Percentiles rank a stretch among this genome's conserved stretches.
Conservation (phyloP, 2,329 filamentous ascomycete species). For the Fusarium marasasianum region DNA sequence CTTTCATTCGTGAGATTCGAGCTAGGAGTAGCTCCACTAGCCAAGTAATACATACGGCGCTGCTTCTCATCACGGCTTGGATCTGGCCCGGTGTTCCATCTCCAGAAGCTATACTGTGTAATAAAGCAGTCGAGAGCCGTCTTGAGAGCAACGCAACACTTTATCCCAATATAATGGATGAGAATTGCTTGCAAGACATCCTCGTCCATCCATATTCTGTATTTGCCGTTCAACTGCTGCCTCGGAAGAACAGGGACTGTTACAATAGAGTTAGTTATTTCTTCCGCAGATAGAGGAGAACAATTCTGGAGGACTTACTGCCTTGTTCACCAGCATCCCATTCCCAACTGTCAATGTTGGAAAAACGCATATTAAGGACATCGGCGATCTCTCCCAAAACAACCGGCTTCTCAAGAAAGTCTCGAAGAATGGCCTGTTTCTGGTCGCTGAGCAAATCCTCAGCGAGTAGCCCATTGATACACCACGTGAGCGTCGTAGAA, state of each 20-base stretch:
- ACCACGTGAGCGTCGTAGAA: neutral
- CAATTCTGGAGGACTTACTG: neutral
- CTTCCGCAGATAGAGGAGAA: neutral
- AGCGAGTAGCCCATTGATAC: neutral
- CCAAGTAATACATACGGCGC: neutral
- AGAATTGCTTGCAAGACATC: neutral
- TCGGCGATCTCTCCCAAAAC: neutral
- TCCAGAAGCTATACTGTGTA: neutral
- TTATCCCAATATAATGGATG: neutral
- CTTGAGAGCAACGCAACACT: neutral
- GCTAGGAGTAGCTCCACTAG: neutral
- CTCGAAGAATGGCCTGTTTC: conserved; percentile 1
- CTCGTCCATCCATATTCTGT: conserved; percentile 2
- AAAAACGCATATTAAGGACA: neutral
- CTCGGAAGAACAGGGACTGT: neutral
- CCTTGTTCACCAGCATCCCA: neutral
- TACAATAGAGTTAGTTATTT: neutral
- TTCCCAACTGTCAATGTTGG: neutral
- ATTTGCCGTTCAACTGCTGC: neutral
- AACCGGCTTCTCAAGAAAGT: neutral
- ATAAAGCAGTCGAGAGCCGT: neutral
- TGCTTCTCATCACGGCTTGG: neutral
- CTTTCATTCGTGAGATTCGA: neutral
- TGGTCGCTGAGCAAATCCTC: neutral
- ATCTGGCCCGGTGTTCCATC: neutral